Evolutionary conservation across 2,329 filamentous ascomycete genomes (phyloP).

Genomic region (Aspergillus luchuensis): DNA sequence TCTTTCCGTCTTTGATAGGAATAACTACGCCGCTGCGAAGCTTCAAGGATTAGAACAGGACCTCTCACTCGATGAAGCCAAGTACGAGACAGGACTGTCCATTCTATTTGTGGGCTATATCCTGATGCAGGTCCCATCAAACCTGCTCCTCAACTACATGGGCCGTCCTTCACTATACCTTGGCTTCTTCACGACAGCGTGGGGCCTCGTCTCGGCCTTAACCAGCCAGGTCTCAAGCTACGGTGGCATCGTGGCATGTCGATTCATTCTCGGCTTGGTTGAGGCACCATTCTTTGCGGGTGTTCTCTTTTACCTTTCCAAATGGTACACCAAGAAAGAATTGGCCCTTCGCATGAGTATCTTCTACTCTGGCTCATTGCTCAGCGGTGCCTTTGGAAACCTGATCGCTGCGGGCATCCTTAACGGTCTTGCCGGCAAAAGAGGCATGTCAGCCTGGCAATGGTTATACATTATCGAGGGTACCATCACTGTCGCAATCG

Average conservation of each 20-base stretch:
- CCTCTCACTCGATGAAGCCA: constrained; percentile 34
- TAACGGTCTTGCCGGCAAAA: constrained; percentile 38
- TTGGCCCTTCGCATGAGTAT: constrained; percentile 54
- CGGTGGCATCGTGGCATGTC: constrained; percentile 47
- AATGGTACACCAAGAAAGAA: constrained; percentile 57
- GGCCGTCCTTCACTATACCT: constrained; percentile 48
- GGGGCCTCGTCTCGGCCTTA: constrained; percentile 49
- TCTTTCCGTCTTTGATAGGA: constrained; percentile 26
- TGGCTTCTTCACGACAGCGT: constrained; percentile 49
- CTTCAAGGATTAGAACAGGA: constrained; percentile 46
- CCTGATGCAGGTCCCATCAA: constrained; percentile 52
- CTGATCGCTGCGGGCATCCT: constrained; percentile 57
- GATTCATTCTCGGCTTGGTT: constrained; percentile 49
- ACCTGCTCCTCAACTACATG: constrained; percentile 46
- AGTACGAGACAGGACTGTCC: constrained; percentile 47
- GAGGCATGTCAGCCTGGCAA: constrained; percentile 43
- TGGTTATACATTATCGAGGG: constrained; percentile 47
- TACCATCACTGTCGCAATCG: constrained; percentile 37
- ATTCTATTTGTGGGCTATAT: constrained; percentile 51
- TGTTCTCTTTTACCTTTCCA: constrained; percentile 51
- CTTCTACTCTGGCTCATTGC: constrained; percentile 54
- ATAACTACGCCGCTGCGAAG: constrained; percentile 51
- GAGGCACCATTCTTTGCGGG: constrained; percentile 53
- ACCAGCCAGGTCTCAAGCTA: constrained; percentile 48
- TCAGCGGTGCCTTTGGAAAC: constrained; percentile 56